phyloP scores from a whole-genome alignment of 768 basidiomycete species.

The Phaffia australis region DNA sequence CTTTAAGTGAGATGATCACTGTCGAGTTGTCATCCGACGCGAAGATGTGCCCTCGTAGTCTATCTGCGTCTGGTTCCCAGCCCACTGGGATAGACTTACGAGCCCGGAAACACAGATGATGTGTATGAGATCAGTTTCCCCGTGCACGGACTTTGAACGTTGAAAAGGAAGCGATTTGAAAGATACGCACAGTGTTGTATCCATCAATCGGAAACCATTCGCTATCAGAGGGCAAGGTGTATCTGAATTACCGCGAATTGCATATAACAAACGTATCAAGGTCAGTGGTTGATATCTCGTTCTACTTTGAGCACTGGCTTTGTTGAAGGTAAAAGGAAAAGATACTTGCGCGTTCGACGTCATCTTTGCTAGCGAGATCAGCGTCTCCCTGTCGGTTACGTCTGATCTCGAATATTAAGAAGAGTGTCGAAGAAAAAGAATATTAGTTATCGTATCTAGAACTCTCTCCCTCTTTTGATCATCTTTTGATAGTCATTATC shows the following conservation, averaged over 20 bases:
- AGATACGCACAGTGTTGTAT: slow-evolving; percentile 51
- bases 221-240: slow-evolving; percentile 19
- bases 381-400: slow-evolving; percentile 56
- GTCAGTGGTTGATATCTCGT: not conserved
- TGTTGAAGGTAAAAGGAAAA: not conserved
- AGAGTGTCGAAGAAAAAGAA: no score
- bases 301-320: not conserved
- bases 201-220: slow-evolving; percentile 35
- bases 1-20: slow-evolving; percentile 79
- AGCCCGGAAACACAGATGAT: not conserved
- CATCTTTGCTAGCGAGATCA: slow-evolving; percentile 78
- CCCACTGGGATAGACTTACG: slow-evolving; percentile 62
- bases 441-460: no score
- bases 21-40: slow-evolving; percentile 53
- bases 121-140: slow-evolving; percentile 2
- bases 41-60: slow-evolving; percentile 78
- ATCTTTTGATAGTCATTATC: not conserved
- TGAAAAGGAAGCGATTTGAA: not conserved
- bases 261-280: no score
- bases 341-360: slow-evolving; percentile 57
- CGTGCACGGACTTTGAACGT: slow-evolving; percentile 11
- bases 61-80: slow-evolving; percentile 81
- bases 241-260: not conserved
- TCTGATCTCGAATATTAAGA: slow-evolving; percentile 1
- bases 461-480: no score